Evolutionary conservation across 23 red algal species (phyloP).

Genomic region (Chondrus crispus): DNA sequence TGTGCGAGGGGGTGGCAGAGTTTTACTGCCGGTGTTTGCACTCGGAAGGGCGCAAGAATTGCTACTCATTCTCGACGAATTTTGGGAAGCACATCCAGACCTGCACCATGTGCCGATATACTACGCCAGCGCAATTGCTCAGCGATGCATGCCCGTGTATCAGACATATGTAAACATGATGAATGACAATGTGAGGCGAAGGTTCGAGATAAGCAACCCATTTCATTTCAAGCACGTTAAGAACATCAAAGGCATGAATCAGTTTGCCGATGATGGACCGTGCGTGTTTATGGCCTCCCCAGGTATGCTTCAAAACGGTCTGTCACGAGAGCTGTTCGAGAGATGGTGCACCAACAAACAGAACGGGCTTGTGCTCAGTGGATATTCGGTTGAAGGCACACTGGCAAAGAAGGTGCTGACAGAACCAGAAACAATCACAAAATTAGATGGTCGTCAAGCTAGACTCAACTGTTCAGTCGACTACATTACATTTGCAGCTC

Average conservation of each 20-base stretch:
- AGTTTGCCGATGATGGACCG: conserved; percentile 88
- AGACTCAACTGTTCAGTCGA: conserved; percentile 87
- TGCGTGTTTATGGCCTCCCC: conserved; percentile 99
- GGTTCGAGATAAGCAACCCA: conserved; percentile 92
- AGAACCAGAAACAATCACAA: conserved; percentile 80
- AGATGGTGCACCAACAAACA: conserved; percentile 93
- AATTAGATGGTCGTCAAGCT: conserved; percentile 86
- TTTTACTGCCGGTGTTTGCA: conserved; percentile 95
- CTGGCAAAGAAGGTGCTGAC: conserved; percentile 94
- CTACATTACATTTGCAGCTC: conserved; percentile 98
- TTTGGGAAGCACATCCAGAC: conserved; percentile 97
- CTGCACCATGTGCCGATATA: conserved; percentile 95
- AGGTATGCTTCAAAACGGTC: conserved; percentile 96
- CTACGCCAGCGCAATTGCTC: conserved; percentile 94
- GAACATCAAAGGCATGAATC: conserved; percentile 73
- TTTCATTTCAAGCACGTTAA: conserved; percentile 99
- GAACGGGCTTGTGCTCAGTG: conserved; percentile 86
- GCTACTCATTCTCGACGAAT: conserved; percentile 97
- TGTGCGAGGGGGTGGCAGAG: conserved; percentile 90
- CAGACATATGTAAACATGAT: conserved; percentile 99
- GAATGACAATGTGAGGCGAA: conserved; percentile 90
- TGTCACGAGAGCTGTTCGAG: conserved; percentile 90
- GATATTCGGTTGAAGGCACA: conserved; percentile 96
- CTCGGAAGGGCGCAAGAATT: conserved; percentile 96
- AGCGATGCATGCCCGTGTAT: conserved; percentile 98